Evolutionary conservation across 495 filamentous ascomycete species (phyloP), one percentile per base, ranked within the genome.

Genomic region (Chaetomidium leptoderma): DNA sequence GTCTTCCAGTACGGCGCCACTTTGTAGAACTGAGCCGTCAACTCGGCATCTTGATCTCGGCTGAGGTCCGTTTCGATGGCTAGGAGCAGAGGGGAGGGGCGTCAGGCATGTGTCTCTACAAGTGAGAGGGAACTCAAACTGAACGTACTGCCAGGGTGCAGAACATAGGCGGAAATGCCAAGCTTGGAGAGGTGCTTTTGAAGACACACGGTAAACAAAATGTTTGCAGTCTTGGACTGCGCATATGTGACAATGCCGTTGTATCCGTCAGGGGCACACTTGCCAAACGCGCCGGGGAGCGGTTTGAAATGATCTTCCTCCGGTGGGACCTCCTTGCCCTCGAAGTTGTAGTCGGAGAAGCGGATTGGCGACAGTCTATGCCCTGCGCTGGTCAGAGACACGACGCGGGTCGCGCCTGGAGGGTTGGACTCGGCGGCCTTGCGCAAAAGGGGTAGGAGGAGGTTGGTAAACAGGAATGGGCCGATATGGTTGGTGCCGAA

Each of bases 181-280:
- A 58, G 47, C 4, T 46, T 32, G 0, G 61, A 39, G 39, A 79
- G 53, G 19, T 72, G 68, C 14, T 70, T 54, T 29, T 79, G 75
- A 29, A 84, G 63, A 3, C 74, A 75, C 10, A 76, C 37, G 8
- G 81, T 78, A 48, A 84, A 83, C 39, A 85, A 57, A n/a, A 85
- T 73, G 55, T 84, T 86, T 26, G 82, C 83, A 32, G 82, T 78
- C 68, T 86, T 86, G 51, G 79, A 81, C 53, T 81, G 75, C 13
- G 73, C 79, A 42, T 86, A 85, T 9, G 79, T 78, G 39, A 78
- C 59, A 53, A 74, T 79, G 23, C 74, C 70, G 47, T 80, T 75
- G 64, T 84, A 87, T 3, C 81, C 81, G 19, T 78, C 72, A 44
- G 76, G 59, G 8, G 67, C 65, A 29, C 58, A 61, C 44, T 60